Percentiles rank a stretch among this genome's conserved stretches.
phyloP scores from a whole-genome alignment of 2,329 filamentous ascomycete genomes.

The Fusarium falciforme region DNA sequence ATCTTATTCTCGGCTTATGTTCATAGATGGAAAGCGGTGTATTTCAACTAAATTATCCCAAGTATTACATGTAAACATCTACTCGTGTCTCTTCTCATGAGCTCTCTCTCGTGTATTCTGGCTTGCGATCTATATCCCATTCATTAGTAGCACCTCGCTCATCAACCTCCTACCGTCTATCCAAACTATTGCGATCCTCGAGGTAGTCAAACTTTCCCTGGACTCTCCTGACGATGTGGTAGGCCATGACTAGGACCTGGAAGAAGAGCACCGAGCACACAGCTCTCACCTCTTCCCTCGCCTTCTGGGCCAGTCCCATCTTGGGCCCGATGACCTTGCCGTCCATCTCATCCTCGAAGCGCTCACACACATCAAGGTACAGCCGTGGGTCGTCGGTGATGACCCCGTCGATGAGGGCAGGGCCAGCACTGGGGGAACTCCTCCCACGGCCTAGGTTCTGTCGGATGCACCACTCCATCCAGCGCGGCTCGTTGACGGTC shows the following conservation, averaged over 20 bases:
- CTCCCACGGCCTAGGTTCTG: conserved; percentile 52
- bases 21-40: neutral
- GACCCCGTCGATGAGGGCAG: conserved; percentile 74
- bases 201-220: conserved; percentile 46
- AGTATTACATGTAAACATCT: neutral
- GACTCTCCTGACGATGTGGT: conserved; percentile 41
- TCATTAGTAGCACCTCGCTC: neutral
- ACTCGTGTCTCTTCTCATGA: neutral
- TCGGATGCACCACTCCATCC: conserved; percentile 84
- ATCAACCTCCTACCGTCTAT: conserved; percentile 18
- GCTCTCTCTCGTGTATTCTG: neutral
- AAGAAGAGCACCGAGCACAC: conserved; percentile 30
- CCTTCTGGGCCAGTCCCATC: conserved; percentile 20
- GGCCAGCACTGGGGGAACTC: conserved; percentile 2
- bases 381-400: conserved; percentile 84
- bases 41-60: neutral
- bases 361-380: conserved; percentile 70
- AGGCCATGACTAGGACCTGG: conserved; percentile 37
- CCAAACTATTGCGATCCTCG: conserved; percentile 29
- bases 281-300: conserved; percentile 27
- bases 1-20: neutral
- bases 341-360: conserved; percentile 51
- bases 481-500: conserved; percentile 84
- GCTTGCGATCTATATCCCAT: neutral
- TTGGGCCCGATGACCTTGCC: conserved; percentile 28